Conservation (phyloP, 2,329 filamentous ascomycete species). For the Fusarium proliferatum region DNA sequence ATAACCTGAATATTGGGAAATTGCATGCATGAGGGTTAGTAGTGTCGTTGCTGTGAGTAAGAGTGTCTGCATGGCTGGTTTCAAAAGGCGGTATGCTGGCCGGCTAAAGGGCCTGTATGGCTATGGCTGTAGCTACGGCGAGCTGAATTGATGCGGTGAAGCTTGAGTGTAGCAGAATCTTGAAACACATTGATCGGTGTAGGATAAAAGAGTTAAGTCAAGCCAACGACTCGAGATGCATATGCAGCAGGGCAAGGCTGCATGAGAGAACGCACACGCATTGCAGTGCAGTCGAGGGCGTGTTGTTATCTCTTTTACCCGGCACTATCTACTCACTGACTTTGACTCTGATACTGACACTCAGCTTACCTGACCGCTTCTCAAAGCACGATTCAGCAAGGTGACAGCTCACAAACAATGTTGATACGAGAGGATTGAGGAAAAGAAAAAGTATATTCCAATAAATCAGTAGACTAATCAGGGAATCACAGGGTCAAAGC, state of each 20-base stretch:
- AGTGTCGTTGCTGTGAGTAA: conserved; percentile 20
- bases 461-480: background rate
- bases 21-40: conserved; percentile 7
- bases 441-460: background rate
- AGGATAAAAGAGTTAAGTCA: conserved; percentile 11
- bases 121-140: background rate
- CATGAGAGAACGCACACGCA: conserved; percentile 7
- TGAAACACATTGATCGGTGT: conserved; percentile 37
- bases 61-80: conserved; percentile 17
- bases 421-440: conserved; percentile 1
- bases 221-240: conserved; percentile 3
- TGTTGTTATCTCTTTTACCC: conserved; percentile 26
- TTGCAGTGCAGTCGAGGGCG: conserved; percentile 17
- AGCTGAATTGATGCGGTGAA: conserved; percentile 29
- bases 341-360: background rate
- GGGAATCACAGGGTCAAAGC: conserved; percentile 3
- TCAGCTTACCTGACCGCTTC: conserved; percentile 30
- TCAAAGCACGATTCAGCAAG: conserved; percentile 17
- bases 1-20: conserved; percentile 12
- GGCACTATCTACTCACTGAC: background rate
- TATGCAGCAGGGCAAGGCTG: conserved; percentile 28
- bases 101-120: conserved; percentile 2
- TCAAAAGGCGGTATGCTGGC: conserved; percentile 39
- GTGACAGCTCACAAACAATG: conserved; percentile 29
- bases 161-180: conserved; percentile 18